These are phyloP conservation scores for Mimosa pudica DNA, from an alignment of 306 rosid genomes.

Conservation along the genomic window DNA sequence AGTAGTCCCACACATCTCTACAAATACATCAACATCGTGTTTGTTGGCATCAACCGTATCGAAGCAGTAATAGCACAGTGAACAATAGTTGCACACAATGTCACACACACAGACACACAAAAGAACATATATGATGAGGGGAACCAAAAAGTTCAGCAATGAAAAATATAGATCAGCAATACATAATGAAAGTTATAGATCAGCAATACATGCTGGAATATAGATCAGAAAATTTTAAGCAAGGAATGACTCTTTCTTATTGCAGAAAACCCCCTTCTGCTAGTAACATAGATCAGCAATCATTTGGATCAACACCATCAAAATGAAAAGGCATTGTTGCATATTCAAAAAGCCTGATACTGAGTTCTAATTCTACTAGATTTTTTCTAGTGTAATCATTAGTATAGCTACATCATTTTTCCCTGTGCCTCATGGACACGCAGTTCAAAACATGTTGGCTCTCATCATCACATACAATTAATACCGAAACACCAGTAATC, in stretches of 20 bases:
- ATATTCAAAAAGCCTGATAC: background rate
- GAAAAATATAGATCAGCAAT: background rate
- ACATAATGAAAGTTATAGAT: too few relatives aligned
- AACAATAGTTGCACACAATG: background rate
- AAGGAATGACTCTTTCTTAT: background rate
- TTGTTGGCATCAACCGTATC: background rate
- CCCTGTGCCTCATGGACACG: background rate
- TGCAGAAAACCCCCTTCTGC: background rate
- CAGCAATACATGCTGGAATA: too few relatives aligned
- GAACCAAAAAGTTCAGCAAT: background rate
- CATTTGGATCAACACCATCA: background rate
- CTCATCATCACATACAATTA: background rate
- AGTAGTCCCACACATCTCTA: too few relatives aligned
- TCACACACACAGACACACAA: too few relatives aligned
- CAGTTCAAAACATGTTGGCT: constrained; percentile 1
- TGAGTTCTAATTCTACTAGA: background rate
- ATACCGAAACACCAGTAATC: constrained; percentile 25
- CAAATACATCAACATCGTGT: too few relatives aligned
- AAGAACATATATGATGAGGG: background rate
- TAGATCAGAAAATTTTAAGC: background rate
- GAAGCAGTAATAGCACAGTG: background rate
- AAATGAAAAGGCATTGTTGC: constrained; percentile 1
- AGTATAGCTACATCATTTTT: background rate
- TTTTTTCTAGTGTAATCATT: background rate
- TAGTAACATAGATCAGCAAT: background rate